Conservation (phyloP, 2,329 filamentous ascomycete species). For the Geosmithia morbida region DNA sequence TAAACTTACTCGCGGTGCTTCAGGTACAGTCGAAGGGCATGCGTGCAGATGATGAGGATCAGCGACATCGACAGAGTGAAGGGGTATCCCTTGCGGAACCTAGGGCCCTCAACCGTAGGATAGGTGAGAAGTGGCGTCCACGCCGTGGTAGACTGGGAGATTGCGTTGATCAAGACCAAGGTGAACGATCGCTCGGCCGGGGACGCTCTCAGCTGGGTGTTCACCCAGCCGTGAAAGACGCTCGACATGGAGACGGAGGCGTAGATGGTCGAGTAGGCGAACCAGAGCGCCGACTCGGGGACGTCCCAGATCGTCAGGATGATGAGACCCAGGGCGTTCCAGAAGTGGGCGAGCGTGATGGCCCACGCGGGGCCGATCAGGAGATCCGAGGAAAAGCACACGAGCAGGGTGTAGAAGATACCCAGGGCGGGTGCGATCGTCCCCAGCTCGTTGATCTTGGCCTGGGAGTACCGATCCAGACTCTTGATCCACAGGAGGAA, state of each 20-base stretch:
- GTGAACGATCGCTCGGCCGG: constrained; percentile 32
- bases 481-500: constrained; percentile 46
- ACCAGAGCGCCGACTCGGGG: constrained; percentile 21
- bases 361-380: constrained; percentile 36
- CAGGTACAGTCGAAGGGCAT: constrained; percentile 8
- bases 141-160: constrained; percentile 39
- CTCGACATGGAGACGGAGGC: constrained; percentile 35
- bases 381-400: constrained; percentile 40
- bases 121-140: constrained; percentile 41
- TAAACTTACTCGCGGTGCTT: constrained; percentile 9
- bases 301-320: constrained; percentile 42
- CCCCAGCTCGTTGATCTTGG: constrained; percentile 34
- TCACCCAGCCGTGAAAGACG: constrained; percentile 41
- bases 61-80: constrained; percentile 20
- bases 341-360: constrained; percentile 32
- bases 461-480: constrained; percentile 27
- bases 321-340: constrained; percentile 37
- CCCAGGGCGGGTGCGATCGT: constrained; percentile 37
- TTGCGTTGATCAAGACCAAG: constrained; percentile 33
- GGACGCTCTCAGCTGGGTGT: constrained; percentile 29
- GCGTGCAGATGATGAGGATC: constrained; percentile 10
- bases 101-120: constrained; percentile 25
- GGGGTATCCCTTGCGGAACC: constrained; percentile 25
- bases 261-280: constrained; percentile 28
- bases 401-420: constrained; percentile 38